Evolutionary conservation across 768 basidiomycete species (phyloP), one percentile per base, ranked within the genome.

Genomic region (Boletus rubropictus): DNA sequence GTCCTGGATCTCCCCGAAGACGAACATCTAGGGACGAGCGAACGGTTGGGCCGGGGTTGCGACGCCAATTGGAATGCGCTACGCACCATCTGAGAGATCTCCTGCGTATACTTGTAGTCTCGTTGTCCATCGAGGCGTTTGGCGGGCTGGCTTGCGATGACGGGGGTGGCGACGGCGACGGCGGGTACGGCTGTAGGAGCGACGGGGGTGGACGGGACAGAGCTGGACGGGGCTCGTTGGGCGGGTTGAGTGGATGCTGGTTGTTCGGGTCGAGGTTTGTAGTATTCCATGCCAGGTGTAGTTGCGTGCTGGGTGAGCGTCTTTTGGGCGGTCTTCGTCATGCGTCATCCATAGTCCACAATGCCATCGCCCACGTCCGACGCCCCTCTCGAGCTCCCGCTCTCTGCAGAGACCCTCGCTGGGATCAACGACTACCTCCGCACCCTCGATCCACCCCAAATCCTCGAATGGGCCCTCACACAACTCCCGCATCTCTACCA

Each of bases 1-100:
- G 48, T 95, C 91, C 62, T 92, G 88, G 3, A 95, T 88, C 69
- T 94, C 92, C 8, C 92, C 92, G 65, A 96, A 95, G 36, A 96
- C 94, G 61, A 95, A 96, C 90, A 96, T 92, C 90, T 92, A 51
- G 24, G 25, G 10, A 22, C 10, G 28, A 43, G 32, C 46, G 18
- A 14, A 17, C 18, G 34, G 17, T 20, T 12, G 5, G 29, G 29
- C 18, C 15, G 22, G 15, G 24, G n/a, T 9, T 27, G 24, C 11
- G 18, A 20, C 11, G 38, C 11, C 11, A 12, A n/a, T n/a, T 14
- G 12, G 10, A 8, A 1, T 1, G 21, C 3, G 27, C 11, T 21
- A 53, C 69, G 29, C 37, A 88, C 89, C 93, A 96, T 96, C 66
- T 95, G 91, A 7, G 89, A 87, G 22, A 96, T 96, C 68, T 96